Percentiles rank a stretch among this genome's conserved stretches.
phyloP scores from a whole-genome alignment of 352 stramenopile species.

The Phytophthora parvispora region DNA sequence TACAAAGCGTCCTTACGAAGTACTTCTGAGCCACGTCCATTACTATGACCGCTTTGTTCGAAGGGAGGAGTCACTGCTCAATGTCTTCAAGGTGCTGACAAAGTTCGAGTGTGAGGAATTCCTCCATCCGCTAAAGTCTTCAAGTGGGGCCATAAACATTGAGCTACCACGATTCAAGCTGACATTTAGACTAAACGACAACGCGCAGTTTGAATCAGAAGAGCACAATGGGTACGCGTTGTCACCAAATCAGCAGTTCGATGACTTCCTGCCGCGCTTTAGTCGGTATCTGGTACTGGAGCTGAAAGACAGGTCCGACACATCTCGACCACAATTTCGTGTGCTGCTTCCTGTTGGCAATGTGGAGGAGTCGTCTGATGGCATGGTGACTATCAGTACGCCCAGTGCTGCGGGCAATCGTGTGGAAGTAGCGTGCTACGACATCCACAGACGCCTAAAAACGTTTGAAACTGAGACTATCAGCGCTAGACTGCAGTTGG shows the following conservation, averaged over 20 bases:
- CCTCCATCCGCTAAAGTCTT: conserved; percentile 40
- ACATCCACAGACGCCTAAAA: conserved; percentile 42
- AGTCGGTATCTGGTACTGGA: conserved; percentile 46
- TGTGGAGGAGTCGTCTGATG: conserved; percentile 13
- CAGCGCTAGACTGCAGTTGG: conserved; percentile 47
- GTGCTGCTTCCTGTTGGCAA: conserved; percentile 49
- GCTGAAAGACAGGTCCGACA: conserved; percentile 16
- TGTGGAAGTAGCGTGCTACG: conserved; percentile 37
- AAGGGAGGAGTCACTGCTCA: conserved; percentile 4
- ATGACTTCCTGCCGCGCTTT: conserved; percentile 50
- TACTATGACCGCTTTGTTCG: conserved; percentile 41
- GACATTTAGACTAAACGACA: conserved; percentile 37
- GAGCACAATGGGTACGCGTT: conserved; percentile 57
- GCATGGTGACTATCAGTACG: conserved; percentile 35
- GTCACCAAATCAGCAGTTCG: conserved; percentile 44
- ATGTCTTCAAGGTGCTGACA: conserved; percentile 23
- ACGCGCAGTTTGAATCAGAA: conserved; percentile 31
- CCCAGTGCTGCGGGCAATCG: conserved; percentile 1
- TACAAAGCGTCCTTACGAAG: conserved; percentile 10
- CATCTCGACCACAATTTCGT: conserved; percentile 21
- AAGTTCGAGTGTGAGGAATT: conserved; percentile 58
- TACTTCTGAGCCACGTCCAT: conserved; percentile 14
- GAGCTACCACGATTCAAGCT: conserved; percentile 56
- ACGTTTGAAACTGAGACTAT: conserved; percentile 51
- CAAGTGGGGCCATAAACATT: conserved; percentile 30